Percentiles rank a stretch among this genome's conserved stretches.
These are phyloP conservation scores for Russula sp. DNA, from an alignment of 768 basidiomycete genomes.

Conservation along the genomic window DNA sequence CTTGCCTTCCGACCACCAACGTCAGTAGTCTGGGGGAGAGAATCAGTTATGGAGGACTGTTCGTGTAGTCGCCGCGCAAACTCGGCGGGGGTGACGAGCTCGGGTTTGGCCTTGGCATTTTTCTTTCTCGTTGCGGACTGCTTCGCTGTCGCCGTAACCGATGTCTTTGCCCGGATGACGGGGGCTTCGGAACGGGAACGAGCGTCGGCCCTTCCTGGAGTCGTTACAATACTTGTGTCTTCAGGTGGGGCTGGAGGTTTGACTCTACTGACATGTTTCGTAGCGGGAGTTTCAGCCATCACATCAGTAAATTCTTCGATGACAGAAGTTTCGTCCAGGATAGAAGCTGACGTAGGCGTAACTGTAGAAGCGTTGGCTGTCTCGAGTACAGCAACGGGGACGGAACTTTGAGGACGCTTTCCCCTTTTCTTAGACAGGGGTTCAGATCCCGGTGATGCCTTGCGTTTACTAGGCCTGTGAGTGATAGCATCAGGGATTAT, in stretches of 20 bases:
- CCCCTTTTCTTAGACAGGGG: conserved; percentile 20
- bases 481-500: neutral
- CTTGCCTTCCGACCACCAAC: conserved; percentile 1
- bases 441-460: conserved; percentile 1
- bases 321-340: conserved; percentile 10
- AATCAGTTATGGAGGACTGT: neutral
- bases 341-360: neutral
- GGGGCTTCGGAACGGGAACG: conserved; percentile 2
- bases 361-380: neutral
- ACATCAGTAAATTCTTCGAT: conserved; percentile 23
- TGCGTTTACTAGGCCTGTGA: conserved; percentile 20
- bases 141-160: neutral
- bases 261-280: neutral
- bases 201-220: conserved; percentile 1
- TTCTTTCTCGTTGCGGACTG: conserved; percentile 10
- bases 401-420: neutral
- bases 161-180: neutral
- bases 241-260: neutral
- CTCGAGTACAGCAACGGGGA: neutral
- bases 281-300: neutral
- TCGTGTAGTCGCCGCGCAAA: conserved; percentile 21
- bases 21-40: neutral
- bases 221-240: conserved; percentile 23
- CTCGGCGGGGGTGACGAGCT: conserved; percentile 26
- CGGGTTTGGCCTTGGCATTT: conserved; percentile 16